Evolutionary conservation across 352 stramenopile species (phyloP).

Genomic region (Pythium grandisporangium): DNA sequence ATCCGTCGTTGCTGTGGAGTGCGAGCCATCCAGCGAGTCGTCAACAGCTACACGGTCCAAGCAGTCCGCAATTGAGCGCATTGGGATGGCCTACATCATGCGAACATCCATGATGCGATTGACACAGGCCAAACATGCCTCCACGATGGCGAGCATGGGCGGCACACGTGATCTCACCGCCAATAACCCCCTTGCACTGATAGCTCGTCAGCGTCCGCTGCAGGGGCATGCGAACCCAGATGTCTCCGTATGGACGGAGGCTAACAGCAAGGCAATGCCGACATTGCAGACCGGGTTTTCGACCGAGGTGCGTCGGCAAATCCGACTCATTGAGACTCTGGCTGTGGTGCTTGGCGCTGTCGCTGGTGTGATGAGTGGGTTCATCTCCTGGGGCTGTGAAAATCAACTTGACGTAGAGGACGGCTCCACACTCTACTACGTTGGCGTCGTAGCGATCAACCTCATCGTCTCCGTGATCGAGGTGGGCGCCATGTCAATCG

Average conservation of each 20-base stretch:
- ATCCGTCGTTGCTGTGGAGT: no score
- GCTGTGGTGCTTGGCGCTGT: conserved; percentile 16
- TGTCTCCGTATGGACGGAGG: no score
- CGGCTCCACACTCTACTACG: conserved; percentile 12
- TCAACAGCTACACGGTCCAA: no score
- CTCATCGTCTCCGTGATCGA: conserved; percentile 35
- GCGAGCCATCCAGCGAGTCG: no score
- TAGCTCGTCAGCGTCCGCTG: no score
- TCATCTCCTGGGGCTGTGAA: conserved; percentile 31
- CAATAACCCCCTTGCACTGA: no score
- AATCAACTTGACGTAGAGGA: conserved; percentile 7
- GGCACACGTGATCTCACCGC: no score
- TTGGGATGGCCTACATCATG: conserved; percentile 28
- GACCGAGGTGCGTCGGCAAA: conserved; percentile 10
- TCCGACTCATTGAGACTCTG: conserved; percentile 20
- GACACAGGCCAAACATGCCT: conserved; percentile 7
- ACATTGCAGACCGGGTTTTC: conserved; percentile 22
- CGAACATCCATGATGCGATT: conserved; percentile 27
- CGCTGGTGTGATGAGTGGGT: conserved; percentile 19
- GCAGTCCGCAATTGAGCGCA: conserved; percentile 27
- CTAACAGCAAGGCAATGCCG: no score
- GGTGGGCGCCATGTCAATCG: conserved; percentile 29
- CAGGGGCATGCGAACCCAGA: no score
- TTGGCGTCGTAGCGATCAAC: conserved; percentile 29
- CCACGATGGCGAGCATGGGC: no score